Evolutionary conservation across 192 early-diverging fungal species (phyloP).

Genomic region (Coemansia javaensis): DNA sequence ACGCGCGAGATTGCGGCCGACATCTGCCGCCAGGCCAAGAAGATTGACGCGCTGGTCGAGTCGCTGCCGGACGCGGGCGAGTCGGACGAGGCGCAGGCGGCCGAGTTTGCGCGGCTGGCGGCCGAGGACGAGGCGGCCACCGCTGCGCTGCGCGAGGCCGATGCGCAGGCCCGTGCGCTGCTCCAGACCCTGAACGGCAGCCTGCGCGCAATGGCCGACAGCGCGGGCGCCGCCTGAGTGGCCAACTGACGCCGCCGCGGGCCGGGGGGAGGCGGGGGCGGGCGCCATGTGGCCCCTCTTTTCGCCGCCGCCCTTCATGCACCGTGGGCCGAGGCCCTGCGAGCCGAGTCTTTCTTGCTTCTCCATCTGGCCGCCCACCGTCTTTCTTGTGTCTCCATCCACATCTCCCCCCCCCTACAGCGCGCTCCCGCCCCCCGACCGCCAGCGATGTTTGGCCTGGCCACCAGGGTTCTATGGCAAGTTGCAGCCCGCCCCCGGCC

Average conservation of each 20-base stretch:
- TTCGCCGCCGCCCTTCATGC: neutral
- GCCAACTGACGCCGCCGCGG: neutral
- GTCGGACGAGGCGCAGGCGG: constrained; percentile 25
- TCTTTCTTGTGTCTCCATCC: neutral
- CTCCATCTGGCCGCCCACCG: neutral
- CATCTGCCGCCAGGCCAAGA: constrained; percentile 46
- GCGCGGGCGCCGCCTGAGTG: constrained; percentile 7
- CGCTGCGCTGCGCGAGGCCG: constrained; percentile 27
- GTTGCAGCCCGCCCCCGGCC: neutral
- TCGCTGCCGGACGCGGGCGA: constrained; percentile 31
- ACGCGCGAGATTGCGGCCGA: constrained; percentile 46
- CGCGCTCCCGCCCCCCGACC: neutral
- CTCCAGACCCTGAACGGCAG: constrained; percentile 15
- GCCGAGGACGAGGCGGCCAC: constrained; percentile 30
- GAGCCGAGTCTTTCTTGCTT: no score
- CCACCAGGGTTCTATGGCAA: constrained; percentile 43
- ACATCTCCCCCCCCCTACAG: neutral
- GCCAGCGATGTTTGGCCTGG: constrained; percentile 33
- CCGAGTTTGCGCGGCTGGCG: constrained; percentile 32
- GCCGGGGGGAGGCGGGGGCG: no score
- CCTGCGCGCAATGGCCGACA: constrained; percentile 25
- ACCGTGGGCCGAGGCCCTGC: neutral
- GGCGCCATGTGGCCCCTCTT: neutral
- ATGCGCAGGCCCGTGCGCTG: constrained; percentile 24
- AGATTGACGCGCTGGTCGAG: constrained; percentile 41